Base-by-base conservation (phyloP, 2,329 filamentous ascomycete species). In the Dichotomopilus funicola region DNA sequence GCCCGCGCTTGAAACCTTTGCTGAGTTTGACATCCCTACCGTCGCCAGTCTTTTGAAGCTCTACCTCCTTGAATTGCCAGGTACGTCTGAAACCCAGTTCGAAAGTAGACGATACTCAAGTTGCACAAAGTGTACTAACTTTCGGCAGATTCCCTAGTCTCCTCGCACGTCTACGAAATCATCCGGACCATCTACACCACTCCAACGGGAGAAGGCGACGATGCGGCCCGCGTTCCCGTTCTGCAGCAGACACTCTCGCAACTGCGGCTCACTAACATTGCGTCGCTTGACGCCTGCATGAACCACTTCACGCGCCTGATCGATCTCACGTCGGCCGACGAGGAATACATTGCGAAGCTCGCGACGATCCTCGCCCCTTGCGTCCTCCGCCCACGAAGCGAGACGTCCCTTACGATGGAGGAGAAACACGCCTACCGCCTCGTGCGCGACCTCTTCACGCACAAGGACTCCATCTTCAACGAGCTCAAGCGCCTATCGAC, bases 141-240 rank as follows among this genome's bases (percentile, higher is more conserved):
- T 13, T 19, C 0, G 47, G 11, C 63, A 94, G 94, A 99, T 72
- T 97, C 94, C n/a, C 80, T 99, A 59, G 92, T 99, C 59, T 97
- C 94, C 55, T 95, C 91, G 42, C 92, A 97, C 70, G 91, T 99
- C 56, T 99, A 99, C 71, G 95, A 99, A 74, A 97, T 99, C 67
- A 86, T 99, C 69, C 91, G 96, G 74, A 97, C 91, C 1, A 95
- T 99, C 62, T 99, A 99, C 75, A 86, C 85, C 47, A 91, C 88
- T 11, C 86, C 90, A 10, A 79, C 87, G 47, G 81, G 87, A 43
- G 89, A 95, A 55, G 81, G 83, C 12, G 84, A 85, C 3, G 89
- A 95, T 64, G 79, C 85, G 51, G 85, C 89, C 10, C 88, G 94
- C 52, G 81, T 99, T 61, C 87, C 91, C 53, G 90, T 97, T 58